A percentile compares a stretch with the other conserved stretches of the same genome.
These are phyloP conservation scores for Aspergillus coremiiformis DNA, from an alignment of 495 filamentous ascomycete species.

Conservation along the genomic window DNA sequence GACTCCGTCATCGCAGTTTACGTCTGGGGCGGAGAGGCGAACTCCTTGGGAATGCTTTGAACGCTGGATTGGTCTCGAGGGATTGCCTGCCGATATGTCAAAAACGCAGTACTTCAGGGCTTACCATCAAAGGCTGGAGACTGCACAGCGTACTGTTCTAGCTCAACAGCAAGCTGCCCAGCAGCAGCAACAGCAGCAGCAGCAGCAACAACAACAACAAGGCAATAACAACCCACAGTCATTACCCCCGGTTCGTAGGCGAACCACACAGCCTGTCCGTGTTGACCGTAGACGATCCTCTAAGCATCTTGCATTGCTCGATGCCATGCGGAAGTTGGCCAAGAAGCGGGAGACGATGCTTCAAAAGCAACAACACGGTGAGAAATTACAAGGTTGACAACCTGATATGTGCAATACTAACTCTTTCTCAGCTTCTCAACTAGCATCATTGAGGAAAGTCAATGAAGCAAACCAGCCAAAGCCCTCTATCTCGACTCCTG, in stretches of 20 bases:
- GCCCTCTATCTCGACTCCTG: conserved; percentile 59
- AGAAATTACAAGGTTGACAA: conserved; percentile 7
- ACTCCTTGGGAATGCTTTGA: conserved; percentile 99
- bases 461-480: conserved; percentile 61
- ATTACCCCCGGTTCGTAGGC: conserved; percentile 52
- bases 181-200: conserved; percentile 52
- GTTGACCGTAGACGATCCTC: conserved; percentile 82
- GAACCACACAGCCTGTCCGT: conserved; percentile 63
- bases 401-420: conserved; percentile 10
- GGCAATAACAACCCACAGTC: conserved; percentile 49
- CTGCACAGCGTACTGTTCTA: conserved; percentile 60
- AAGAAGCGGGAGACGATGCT: conserved; percentile 81
- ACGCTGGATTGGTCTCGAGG: conserved; percentile 85
- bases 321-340: conserved; percentile 89
- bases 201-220: conserved; percentile 44
- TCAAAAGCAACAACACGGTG: conserved; percentile 81
- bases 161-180: conserved; percentile 53
- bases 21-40: conserved; percentile 77
- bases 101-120: conserved; percentile 88
- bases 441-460: conserved; percentile 63
- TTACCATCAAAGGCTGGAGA: conserved; percentile 73
- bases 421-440: conserved; percentile 43
- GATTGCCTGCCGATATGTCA: conserved; percentile 80
- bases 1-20: conserved; percentile 62
- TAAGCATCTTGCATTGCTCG: conserved; percentile 78